Conservation (phyloP, 352 stramenopile genomes). For the Blastocystis sp. region DNA sequence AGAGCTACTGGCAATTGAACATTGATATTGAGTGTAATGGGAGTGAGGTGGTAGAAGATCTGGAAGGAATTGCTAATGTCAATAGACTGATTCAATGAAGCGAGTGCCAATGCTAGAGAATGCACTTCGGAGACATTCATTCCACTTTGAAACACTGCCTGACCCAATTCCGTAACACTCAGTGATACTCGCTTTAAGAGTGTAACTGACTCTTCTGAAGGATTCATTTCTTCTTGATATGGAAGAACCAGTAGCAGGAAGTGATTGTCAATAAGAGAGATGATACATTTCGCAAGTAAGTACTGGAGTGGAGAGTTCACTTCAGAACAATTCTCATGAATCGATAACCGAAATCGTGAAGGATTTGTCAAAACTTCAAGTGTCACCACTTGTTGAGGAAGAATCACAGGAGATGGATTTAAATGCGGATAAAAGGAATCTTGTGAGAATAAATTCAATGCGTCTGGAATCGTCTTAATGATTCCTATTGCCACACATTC, state of each 20-base stretch:
- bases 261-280: background rate
- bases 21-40: background rate
- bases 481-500: background rate
- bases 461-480: background rate
- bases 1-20: background rate
- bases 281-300: background rate
- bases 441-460: background rate
- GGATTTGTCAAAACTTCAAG: background rate
- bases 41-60: constrained; percentile 26
- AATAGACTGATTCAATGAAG: background rate
- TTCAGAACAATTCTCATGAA: too few relatives aligned
- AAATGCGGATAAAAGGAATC: background rate
- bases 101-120: background rate
- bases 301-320: too few relatives aligned
- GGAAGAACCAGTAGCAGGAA: background rate
- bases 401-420: background rate
- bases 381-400: background rate
- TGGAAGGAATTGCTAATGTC: constrained; percentile 43
- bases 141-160: background rate
- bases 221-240: background rate
- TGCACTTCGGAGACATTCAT: background rate
- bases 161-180: background rate
- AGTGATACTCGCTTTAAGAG: background rate
- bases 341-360: too few relatives aligned
- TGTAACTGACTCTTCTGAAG: background rate